Conservation (phyloP, 1,284 basidiomycete genomes). For the Phylloporus sp. region DNA sequence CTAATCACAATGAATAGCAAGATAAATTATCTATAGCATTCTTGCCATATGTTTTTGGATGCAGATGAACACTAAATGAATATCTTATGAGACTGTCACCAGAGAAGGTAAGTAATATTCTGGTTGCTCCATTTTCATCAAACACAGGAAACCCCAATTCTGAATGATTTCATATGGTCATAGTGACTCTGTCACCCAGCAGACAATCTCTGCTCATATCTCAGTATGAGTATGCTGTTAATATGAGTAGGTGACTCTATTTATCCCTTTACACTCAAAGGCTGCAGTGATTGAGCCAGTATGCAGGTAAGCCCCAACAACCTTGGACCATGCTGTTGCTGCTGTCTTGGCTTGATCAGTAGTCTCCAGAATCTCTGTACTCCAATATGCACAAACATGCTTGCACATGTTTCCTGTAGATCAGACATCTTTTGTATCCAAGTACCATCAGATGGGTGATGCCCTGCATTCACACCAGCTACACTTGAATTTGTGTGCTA, state of each 20-base stretch:
- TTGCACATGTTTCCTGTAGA: not conserved
- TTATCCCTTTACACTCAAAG: not conserved
- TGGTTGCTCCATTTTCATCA: not conserved
- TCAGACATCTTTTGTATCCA: not conserved
- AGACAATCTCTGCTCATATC: not conserved
- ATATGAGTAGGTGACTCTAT: not conserved
- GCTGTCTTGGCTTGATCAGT: not conserved
- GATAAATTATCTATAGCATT: not conserved
- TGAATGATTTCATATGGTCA: not conserved
- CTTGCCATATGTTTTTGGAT: slow-evolving; percentile 46
- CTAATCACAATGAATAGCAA: too few relatives aligned
- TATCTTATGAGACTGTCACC: not conserved
- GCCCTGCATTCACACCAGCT: too few relatives aligned
- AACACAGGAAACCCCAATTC: not conserved
- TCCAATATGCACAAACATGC: not conserved
- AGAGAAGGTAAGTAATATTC: not conserved
- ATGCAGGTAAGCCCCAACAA: not conserved
- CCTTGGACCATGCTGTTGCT: not conserved
- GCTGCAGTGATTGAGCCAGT: not conserved
- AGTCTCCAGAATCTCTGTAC: not conserved
- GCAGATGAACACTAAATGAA: slow-evolving; percentile 19
- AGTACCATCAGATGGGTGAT: not conserved
- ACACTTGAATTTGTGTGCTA: too few relatives aligned
- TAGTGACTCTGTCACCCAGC: not conserved
- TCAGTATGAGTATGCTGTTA: not conserved